A percentile compares a stretch with the other conserved stretches of the same genome.
These are phyloP conservation scores for Phlegmacium glaucopus DNA, from an alignment of 768 basidiomycete genomes.

Conservation along the genomic window DNA sequence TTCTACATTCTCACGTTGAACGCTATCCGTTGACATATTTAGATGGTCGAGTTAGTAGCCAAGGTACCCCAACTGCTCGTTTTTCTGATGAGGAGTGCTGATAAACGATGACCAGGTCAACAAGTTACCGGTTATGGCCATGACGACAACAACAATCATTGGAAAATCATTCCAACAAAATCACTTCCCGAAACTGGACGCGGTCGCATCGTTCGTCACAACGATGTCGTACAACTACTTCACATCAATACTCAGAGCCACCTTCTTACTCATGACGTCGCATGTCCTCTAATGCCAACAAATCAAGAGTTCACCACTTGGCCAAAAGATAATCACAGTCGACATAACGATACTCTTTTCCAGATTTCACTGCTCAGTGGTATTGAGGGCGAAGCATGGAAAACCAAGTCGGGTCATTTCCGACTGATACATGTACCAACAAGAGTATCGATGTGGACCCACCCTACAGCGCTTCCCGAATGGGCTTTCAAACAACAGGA, in stretches of 20 bases:
- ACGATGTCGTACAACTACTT: constrained; percentile 84
- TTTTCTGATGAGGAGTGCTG: constrained; percentile 1
- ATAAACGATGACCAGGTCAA: constrained; percentile 55
- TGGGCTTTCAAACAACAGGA: constrained; percentile 99
- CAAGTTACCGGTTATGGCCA: constrained; percentile 96
- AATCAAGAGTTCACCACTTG: constrained; percentile 98
- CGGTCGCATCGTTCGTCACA: constrained; percentile 86
- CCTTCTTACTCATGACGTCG: constrained; percentile 95
- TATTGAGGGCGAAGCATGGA: constrained; percentile 79
- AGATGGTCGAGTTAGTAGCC: constrained; percentile 91
- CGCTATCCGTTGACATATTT: constrained; percentile 91
- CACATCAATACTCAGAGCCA: constrained; percentile 82
- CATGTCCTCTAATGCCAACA: constrained; percentile 94
- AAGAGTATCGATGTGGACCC: constrained; percentile 93
- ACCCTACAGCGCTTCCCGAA: constrained; percentile 79
- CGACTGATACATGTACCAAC: constrained; percentile 86
- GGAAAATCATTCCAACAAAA: constrained; percentile 95
- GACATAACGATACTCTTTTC: constrained; percentile 91
- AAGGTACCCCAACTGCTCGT: constrained; percentile 46
- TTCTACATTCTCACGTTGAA: constrained; percentile 90
- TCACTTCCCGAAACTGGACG: constrained; percentile 92
- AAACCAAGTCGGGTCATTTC: constrained; percentile 93
- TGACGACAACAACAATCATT: constrained; percentile 92
- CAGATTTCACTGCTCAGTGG: constrained; percentile 69
- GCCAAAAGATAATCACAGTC: constrained; percentile 70